phyloP scores from a whole-genome alignment of 164 flowering plant species.

The Nymphaea colorata region DNA sequence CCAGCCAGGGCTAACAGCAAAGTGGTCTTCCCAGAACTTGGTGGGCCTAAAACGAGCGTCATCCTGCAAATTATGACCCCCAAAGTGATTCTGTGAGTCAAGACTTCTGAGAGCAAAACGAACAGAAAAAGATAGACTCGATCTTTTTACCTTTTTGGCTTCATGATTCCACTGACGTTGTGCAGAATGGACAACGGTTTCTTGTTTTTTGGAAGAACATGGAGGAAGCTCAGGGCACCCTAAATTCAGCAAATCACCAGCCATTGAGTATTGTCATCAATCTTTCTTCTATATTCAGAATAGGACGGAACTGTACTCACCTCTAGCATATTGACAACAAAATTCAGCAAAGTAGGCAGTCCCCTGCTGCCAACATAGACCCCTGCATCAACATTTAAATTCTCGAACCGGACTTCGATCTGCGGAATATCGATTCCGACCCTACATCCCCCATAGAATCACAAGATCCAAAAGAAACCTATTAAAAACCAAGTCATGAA shows the following conservation, averaged over 20 bases:
- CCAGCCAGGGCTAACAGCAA: conserved; percentile 27
- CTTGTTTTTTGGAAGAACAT: conserved; percentile 15
- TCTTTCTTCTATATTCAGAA: neutral
- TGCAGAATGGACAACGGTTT: conserved; percentile 16
- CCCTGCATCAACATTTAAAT: conserved; percentile 39
- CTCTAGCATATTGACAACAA: conserved; percentile 35
- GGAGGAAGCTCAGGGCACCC: conserved; percentile 7
- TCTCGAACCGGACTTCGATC: conserved; percentile 30
- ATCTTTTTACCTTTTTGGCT: conserved; percentile 22
- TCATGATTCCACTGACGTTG: conserved; percentile 21
- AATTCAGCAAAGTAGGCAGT: conserved; percentile 50
- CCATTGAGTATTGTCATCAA: no score
- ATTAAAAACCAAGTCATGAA: no score
- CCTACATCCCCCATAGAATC: conserved; percentile 7
- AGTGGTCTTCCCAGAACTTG: conserved; percentile 24
- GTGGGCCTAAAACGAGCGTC: conserved; percentile 33
- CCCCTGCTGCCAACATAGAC: conserved; percentile 50
- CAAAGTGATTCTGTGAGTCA: neutral
- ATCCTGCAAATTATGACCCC: conserved; percentile 11
- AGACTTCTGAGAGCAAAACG: neutral
- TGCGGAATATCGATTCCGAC: conserved; percentile 37
- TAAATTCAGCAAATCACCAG: neutral
- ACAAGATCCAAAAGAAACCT: no score
- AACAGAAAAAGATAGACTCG: neutral
- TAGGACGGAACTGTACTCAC: conserved; percentile 10